Evolutionary conservation across 2,329 filamentous ascomycete genomes (phyloP), one percentile per base, ranked within the genome.

Genomic region (Cadophora sp.): DNA sequence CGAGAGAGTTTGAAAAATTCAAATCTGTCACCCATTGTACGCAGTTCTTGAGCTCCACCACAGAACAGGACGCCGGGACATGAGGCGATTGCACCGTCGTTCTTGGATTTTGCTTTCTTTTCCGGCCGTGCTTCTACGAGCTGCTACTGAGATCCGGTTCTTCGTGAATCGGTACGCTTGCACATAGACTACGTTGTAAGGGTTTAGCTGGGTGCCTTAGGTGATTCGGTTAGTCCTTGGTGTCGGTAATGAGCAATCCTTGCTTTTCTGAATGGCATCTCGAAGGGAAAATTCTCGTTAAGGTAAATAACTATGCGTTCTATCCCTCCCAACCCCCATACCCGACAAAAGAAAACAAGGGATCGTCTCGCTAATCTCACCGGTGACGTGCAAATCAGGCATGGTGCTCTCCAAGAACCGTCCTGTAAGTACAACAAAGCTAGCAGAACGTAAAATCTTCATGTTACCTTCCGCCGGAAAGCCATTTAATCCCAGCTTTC

Each of bases 1-100:
- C 59, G 50, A 48, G 29, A 59, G 24, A 58, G 40, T 56, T 50
- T 40, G 51, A 40, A 26, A 34, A 67, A n/a, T 46, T 63, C 60
- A 67, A 64, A 64, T 59, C 50, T 14, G 43, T 46, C 37, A 19
- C 43, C 34, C 9, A 26, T 37, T 16, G n/a, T 31, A 31, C 14
- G 1, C 51, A 31, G 26, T 55, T 19, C 26, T 31, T 31, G 51
- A 55, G 51, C 26, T 55, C 51, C 51, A 29, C 27, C 26, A 11
- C 50, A 24, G 24, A 27, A 16, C 50, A 27, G 50, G 24, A 27
- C 50, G 50, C 24, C 50, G 22, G 4, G 9, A 51, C 48, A 51
- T 16, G 16, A 16, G 16, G 43, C n/a, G 19, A 48, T n/a, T 22
- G 43, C 43, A 7, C 43, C 43, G 43, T 22, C 43, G 6, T 6